Percentiles rank a stretch among this genome's conserved stretches.
phyloP scores from a whole-genome alignment of 1,284 basidiomycete genomes.

The Ustilago vetiveriae region DNA sequence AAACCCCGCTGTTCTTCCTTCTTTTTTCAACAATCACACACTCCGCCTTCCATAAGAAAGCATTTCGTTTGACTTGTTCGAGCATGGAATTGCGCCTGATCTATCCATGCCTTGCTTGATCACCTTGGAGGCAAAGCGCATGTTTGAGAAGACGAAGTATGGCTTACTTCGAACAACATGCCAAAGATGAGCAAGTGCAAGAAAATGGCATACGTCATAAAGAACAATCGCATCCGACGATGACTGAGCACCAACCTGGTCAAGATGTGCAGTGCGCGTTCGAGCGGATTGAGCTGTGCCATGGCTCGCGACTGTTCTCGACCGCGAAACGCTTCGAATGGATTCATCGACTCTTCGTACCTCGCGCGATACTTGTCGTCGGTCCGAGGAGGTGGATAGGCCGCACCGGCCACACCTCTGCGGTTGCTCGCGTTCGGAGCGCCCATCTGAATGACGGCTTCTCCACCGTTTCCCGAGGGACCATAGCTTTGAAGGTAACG shows the following conservation, averaged over 20 bases:
- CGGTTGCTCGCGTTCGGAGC: slow-evolving; percentile 1
- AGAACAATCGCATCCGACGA: slow-evolving; percentile 75
- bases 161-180: slow-evolving; percentile 68
- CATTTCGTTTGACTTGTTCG: too few relatives aligned
- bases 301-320: slow-evolving; percentile 90
- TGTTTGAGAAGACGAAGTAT: slow-evolving; percentile 23
- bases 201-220: slow-evolving; percentile 81
- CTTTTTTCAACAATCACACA: too few relatives aligned
- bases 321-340: slow-evolving; percentile 95
- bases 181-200: slow-evolving; percentile 83
- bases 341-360: slow-evolving; percentile 96
- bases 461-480: slow-evolving; percentile 47
- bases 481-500: slow-evolving; percentile 59
- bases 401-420: slow-evolving; percentile 23
- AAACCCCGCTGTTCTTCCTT: background rate
- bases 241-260: slow-evolving; percentile 88
- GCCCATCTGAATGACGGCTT: slow-evolving; percentile 29
- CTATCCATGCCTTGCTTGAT: too few relatives aligned
- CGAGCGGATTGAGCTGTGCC: slow-evolving; percentile 88
- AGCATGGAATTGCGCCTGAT: too few relatives aligned
- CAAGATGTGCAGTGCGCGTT: slow-evolving; percentile 84
- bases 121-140: slow-evolving; percentile 21
- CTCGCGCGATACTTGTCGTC: slow-evolving; percentile 82
- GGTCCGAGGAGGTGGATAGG: slow-evolving; percentile 67
- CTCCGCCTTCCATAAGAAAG: too few relatives aligned